Percentiles rank a stretch among this genome's conserved stretches.
These are phyloP conservation scores for Luzula sylvatica DNA, from an alignment of 176 grass and related monocot species.

Conservation along the genomic window DNA sequence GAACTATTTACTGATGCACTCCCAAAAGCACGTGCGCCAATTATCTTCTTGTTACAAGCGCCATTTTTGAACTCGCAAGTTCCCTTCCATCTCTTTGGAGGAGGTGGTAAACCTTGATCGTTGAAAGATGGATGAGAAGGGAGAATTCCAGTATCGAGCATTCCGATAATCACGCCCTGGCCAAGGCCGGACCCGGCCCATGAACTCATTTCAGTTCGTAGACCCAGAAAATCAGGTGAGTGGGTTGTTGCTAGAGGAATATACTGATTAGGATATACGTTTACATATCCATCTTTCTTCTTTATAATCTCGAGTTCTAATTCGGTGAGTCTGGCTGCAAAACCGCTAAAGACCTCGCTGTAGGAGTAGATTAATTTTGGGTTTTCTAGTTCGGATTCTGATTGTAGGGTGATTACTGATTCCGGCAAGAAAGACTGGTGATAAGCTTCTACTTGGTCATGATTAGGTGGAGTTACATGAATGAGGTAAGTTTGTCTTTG, in stretches of 20 bases:
- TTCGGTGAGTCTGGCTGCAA: constrained; percentile 23
- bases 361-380: constrained; percentile 67
- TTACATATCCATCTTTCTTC: constrained; percentile 19
- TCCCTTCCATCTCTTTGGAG: constrained; percentile 19
- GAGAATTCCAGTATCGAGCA: constrained; percentile 4
- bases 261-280: constrained; percentile 6
- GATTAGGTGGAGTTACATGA: constrained; percentile 34
- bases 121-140: background rate
- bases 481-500: constrained; percentile 71
- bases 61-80: background rate
- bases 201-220: background rate
- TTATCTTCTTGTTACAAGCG: constrained; percentile 27
- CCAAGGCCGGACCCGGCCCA: background rate
- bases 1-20: background rate
- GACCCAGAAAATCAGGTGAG: background rate
- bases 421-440: constrained; percentile 66
- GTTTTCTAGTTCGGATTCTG: background rate
- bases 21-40: background rate
- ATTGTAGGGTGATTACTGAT: constrained; percentile 14
- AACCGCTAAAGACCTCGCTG: constrained; percentile 26
- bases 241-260: constrained; percentile 1
- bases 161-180: background rate
- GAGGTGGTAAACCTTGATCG: background rate
- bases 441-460: constrained; percentile 24
- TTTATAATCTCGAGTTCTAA: constrained; percentile 14